These are phyloP conservation scores for Rutidosis leptorrhynchoides DNA, from an alignment of 129 eudicot species.

Conservation along the genomic window DNA sequence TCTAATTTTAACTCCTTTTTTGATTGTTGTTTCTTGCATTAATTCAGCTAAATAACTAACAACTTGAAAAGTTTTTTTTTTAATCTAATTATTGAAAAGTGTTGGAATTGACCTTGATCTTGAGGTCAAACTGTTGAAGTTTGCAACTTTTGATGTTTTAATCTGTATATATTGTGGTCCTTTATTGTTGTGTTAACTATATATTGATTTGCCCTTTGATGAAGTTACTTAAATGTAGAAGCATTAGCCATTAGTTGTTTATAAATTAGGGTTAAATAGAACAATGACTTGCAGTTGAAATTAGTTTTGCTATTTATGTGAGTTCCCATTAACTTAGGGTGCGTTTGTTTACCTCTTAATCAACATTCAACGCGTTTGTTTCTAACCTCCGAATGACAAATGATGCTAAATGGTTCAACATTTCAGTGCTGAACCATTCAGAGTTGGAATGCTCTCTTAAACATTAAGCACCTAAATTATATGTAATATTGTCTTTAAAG, in stretches of 20 bases:
- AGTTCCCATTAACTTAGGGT: background rate
- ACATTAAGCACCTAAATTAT: too few relatives aligned
- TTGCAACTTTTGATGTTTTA: background rate
- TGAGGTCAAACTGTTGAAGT: constrained; percentile 9
- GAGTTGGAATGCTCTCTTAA: too few relatives aligned
- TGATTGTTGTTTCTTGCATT: background rate
- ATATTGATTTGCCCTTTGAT: too few relatives aligned
- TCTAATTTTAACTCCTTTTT: background rate
- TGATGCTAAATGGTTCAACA: too few relatives aligned
- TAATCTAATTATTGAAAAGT: constrained; percentile 23
- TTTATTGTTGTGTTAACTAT: too few relatives aligned
- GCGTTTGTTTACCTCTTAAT: too few relatives aligned
- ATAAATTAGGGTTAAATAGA: constrained; percentile 1
- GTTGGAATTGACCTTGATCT: constrained; percentile 22
- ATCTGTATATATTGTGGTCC: constrained; percentile 5
- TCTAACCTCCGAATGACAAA: too few relatives aligned
- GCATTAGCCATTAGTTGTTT: constrained; percentile 7
- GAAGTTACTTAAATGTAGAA: background rate
- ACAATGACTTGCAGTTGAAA: background rate
- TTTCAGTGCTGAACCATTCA: too few relatives aligned
- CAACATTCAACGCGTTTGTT: too few relatives aligned
- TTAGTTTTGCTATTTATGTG: background rate
- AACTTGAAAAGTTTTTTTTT: constrained; percentile 9
- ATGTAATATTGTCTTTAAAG: too few relatives aligned
- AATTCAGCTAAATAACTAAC: constrained; percentile 12